Percentiles rank a stretch among this genome's conserved stretches.
These are phyloP conservation scores for Lentinula lateritia DNA, from an alignment of 768 basidiomycete species.

Conservation along the genomic window DNA sequence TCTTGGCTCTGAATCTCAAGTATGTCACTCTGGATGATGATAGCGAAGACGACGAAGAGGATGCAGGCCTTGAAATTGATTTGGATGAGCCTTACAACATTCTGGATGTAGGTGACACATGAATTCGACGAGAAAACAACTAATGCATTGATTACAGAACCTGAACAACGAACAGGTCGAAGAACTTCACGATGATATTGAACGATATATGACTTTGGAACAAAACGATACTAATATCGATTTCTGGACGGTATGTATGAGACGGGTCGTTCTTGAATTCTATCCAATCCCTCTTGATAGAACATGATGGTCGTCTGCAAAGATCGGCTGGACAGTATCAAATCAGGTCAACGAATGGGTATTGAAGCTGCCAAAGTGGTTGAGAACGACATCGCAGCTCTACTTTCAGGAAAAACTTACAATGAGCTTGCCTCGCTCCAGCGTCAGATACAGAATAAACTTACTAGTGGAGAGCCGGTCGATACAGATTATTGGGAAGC, in stretches of 20 bases:
- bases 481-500: constrained; percentile 99
- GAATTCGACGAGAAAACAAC: background rate
- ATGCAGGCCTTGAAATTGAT: constrained; percentile 92
- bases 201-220: constrained; percentile 85
- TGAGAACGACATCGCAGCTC: constrained; percentile 74
- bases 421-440: constrained; percentile 82
- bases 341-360: constrained; percentile 54
- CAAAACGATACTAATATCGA: constrained; percentile 82
- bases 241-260: constrained; percentile 84
- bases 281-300: constrained; percentile 30
- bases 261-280: background rate
- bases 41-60: constrained; percentile 61
- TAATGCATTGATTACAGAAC: constrained; percentile 44
- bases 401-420: constrained; percentile 82
- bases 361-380: constrained; percentile 74
- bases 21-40: constrained; percentile 81
- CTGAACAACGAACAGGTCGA: constrained; percentile 83
- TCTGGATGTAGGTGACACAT: constrained; percentile 67
- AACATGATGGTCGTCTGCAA: constrained; percentile 98
- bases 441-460: constrained; percentile 80
- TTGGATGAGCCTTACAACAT: constrained; percentile 98
- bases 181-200: constrained; percentile 92
- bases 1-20: constrained; percentile 90
- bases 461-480: constrained; percentile 87
- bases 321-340: constrained; percentile 77